Base-by-base conservation (phyloP, 345 rosid genomes). In the Cardamine chenopodiifolia region DNA sequence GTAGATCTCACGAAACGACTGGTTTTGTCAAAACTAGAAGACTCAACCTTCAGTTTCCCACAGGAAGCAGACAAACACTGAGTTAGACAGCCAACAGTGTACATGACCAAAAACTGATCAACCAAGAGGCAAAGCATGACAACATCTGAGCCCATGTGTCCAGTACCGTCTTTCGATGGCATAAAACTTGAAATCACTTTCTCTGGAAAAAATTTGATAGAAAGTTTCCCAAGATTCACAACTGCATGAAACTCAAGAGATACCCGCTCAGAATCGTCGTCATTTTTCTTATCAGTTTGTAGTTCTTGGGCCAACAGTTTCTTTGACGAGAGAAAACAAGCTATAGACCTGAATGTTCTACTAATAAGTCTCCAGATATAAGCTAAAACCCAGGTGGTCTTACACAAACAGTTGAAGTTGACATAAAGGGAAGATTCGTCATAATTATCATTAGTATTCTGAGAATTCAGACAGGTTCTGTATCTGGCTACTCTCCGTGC, bases 401-500 rank as follows among this genome's bases (percentile, higher is more conserved):
- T 79, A 65, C 55, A 66, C 42, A 84, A 78, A 70, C 40, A 25
- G 39, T 61, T 68, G 67, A 70, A 66, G 60, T 2, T 78, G 35
- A 68, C 62, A 57, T 58, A 52, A 65, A 55, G 50, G 57, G 78
- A 78, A 62, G 70, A 70, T 20, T 82, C 81, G 5, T 57, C 70
- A 45, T 49, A 56, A 57, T 59, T 58, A 62, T 66, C 80, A 74
- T 76, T 71, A 79, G 68, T 78, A 77, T 50, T 62, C 63, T 59
- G 85, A 77, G 72, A 64, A 26, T 75, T 69, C 69, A 82, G 62
- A 29, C 68, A 53, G 62, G 86, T 82, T 75, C 86, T 86, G 81
- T 77, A 80, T 63, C 95, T 83, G 67, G 87, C 96, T 70, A 91
- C 84, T 77, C 88, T 85, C 70, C 98, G 82, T 55, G 96, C 98